Evolutionary conservation across 768 basidiomycete genomes (phyloP).

Genomic region (Paxillus rubicundulus): DNA sequence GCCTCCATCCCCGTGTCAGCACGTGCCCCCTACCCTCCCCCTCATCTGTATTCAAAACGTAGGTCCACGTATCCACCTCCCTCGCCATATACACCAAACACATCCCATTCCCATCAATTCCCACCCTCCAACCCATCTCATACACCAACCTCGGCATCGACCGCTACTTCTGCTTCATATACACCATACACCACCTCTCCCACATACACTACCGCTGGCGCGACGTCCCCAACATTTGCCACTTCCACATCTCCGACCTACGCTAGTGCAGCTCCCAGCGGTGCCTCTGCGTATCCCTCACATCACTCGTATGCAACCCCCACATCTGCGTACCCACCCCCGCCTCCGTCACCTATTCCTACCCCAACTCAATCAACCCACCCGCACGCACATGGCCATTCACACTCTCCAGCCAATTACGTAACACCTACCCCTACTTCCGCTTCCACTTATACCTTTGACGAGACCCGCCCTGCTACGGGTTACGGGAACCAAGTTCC

Average conservation of each 20-base stretch:
- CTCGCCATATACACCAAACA: slow-evolving; percentile 22
- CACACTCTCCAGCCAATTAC: slow-evolving; percentile 21
- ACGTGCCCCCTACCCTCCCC: slow-evolving; percentile 10
- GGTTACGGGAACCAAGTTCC: slow-evolving; percentile 18
- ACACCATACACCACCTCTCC: slow-evolving; percentile 21
- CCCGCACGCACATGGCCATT: slow-evolving; percentile 10
- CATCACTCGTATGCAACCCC: slow-evolving; percentile 22
- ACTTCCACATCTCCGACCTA: slow-evolving; percentile 22
- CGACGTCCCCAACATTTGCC: slow-evolving; percentile 25
- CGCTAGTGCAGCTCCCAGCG: slow-evolving; percentile 9
- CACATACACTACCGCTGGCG: slow-evolving; percentile 11
- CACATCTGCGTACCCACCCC: slow-evolving; percentile 28
- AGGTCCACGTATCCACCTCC: slow-evolving; percentile 17
- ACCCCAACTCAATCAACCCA: slow-evolving; percentile 28
- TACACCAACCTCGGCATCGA: slow-evolving; percentile 13
- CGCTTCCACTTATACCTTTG: slow-evolving; percentile 20
- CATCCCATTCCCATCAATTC: slow-evolving; percentile 12
- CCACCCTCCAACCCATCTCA: slow-evolving; percentile 7
- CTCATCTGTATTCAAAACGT: slow-evolving; percentile 15
- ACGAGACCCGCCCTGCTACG: slow-evolving; percentile 15
- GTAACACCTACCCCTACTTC: slow-evolving; percentile 19
- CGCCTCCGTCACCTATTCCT: slow-evolving; percentile 29
- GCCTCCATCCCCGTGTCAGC: slow-evolving; percentile 5
- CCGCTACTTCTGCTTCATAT: slow-evolving; percentile 17
- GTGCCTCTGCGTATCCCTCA: slow-evolving; percentile 13